A percentile compares a stretch with the other conserved stretches of the same genome.
Conservation (phyloP, 192 early-diverging fungal genomes). For the Dimargaris verticillata region DNA sequence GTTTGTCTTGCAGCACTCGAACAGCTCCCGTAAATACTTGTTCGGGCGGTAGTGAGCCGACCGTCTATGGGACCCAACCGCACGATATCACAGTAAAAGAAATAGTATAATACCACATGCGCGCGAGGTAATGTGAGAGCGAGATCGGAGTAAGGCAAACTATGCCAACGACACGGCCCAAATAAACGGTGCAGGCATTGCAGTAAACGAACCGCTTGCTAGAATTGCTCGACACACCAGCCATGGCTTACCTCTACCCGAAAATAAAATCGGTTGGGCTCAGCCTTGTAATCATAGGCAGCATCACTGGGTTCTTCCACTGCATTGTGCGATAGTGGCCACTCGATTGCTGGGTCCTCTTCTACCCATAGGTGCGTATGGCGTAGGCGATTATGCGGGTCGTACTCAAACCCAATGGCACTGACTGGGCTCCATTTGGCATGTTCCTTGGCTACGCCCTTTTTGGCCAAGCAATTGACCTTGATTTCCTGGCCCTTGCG, state of each 20-base stretch:
- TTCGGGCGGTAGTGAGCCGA: conserved; percentile 59
- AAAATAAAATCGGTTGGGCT: conserved; percentile 62
- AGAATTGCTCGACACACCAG: conserved; percentile 17
- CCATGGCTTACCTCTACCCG: conserved; percentile 33
- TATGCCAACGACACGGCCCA: too few species aligned
- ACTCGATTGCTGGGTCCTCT: conserved; percentile 65
- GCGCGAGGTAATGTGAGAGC: too few species aligned
- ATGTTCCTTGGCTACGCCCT: conserved; percentile 94
- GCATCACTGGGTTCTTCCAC: conserved; percentile 32
- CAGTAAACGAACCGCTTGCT: conserved; percentile 1
- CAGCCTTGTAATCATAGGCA: conserved; percentile 67
- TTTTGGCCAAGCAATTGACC: conserved; percentile 83
- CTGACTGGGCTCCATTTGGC: conserved; percentile 91
- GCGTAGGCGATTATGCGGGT: conserved; percentile 83
- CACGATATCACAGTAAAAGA: too few species aligned
- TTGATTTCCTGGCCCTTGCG: conserved; percentile 84
- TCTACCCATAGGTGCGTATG: conserved; percentile 92
- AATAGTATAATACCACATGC: too few species aligned
- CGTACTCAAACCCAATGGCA: conserved; percentile 88
- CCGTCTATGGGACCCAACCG: conserved; percentile 22
- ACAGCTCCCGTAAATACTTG: conserved; percentile 49
- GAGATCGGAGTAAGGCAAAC: too few species aligned
- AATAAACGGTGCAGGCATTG: too few species aligned
- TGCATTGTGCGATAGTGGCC: conserved; percentile 57
- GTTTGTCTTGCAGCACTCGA: conserved; percentile 54